phyloP scores from a whole-genome alignment of 352 stramenopile genomes.

The Globisporangium mamillatum region DNA sequence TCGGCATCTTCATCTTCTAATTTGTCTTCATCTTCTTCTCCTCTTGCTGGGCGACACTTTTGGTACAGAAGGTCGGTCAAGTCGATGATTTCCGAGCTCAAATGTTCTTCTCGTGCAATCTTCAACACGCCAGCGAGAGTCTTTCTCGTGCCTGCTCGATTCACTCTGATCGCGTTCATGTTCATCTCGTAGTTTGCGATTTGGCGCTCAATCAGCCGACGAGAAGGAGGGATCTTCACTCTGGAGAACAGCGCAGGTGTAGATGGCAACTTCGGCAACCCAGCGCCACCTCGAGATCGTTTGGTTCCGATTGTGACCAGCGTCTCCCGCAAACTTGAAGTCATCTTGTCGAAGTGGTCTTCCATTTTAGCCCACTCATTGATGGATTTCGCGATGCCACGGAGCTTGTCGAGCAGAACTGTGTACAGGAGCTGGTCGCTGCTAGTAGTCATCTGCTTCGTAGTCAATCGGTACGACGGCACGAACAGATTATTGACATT shows the following conservation, averaged over 20 bases:
- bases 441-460: conserved; percentile 65
- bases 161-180: conserved; percentile 40
- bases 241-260: conserved; percentile 47
- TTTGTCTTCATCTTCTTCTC: conserved; percentile 25
- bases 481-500: conserved; percentile 69
- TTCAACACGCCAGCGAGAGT: conserved; percentile 54
- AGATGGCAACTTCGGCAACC: conserved; percentile 25
- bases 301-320: conserved; percentile 52
- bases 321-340: conserved; percentile 42
- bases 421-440: conserved; percentile 74
- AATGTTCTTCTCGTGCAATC: conserved; percentile 57
- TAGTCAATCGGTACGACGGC: conserved; percentile 61
- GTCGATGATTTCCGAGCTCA: conserved; percentile 50
- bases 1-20: conserved; percentile 36
- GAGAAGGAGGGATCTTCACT: conserved; percentile 61
- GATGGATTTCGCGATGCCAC: conserved; percentile 45
- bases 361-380: conserved; percentile 82
- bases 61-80: conserved; percentile 52
- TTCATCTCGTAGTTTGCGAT: conserved; percentile 69
- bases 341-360: conserved; percentile 64
- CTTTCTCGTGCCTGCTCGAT: conserved; percentile 44
- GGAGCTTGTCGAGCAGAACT: conserved; percentile 69
- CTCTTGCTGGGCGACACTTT: conserved; percentile 51
- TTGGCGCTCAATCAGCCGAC: conserved; percentile 67
- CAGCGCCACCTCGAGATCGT: conserved; percentile 23